Base-by-base conservation (phyloP, 345 rosid genomes). In the Boechera retrofracta region DNA sequence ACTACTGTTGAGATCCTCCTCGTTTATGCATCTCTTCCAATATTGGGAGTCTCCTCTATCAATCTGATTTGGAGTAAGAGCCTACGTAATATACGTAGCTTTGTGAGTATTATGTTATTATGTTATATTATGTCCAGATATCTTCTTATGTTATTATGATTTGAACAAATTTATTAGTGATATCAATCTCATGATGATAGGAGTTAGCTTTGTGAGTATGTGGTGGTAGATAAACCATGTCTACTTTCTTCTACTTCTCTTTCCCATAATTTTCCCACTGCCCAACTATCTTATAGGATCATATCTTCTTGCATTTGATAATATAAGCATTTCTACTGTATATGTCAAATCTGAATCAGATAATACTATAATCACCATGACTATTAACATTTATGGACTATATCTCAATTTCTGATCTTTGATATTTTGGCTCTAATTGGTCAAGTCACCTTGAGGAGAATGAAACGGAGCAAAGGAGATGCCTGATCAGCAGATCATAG, bases 401-500 rank as follows among this genome's bases (percentile, higher is more conserved):
- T 49, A 26, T 33, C 18, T 54, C 10, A 26, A 4, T 56, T 24
- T 62, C 33, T 33, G 2, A 54, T 62, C 39, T 59, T 44, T 36
- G 29, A 47, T 45, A 9, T n/a, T 47, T 52, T 53, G 12, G 57
- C 64, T 12, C 68, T 35, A 41, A 55, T 54, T 38, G 65, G 24
- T 67, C n/a, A 86, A 90, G 97, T 77, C 84, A 85, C 73, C 86
- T 89, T 2, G 89, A 87, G 85, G 88, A 90, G 12, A 39, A 33
- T 33, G 67, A 87, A 87, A 41, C 82, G 79, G 91, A 86, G 67
- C 86, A 87, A 41, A 84, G 78, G 91, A 85, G 72, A 90, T 75
- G 88, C 65, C 84, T 63, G 80, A 90, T 67, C 89, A 90, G 84
- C 89, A 90, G 84, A 88, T 89, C 39, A 89, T 89, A 42, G 78